Base-by-base conservation (phyloP, 495 filamentous ascomycete species). In the Pseudotulostoma volvatum region DNA sequence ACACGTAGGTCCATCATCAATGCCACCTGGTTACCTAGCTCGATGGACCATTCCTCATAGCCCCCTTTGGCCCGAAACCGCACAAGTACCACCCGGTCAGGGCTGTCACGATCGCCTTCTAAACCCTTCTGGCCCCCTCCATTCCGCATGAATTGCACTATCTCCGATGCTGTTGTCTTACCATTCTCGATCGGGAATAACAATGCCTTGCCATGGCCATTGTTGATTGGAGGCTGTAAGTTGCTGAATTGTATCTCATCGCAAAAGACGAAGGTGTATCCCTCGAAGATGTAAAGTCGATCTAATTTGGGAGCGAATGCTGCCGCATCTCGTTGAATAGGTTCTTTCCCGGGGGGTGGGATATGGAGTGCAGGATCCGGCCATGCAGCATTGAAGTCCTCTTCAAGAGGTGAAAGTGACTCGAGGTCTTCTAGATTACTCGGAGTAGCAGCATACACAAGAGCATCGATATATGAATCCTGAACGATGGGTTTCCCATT, bases 221-320 rank as follows among this genome's bases (percentile, higher is more conserved):
- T 74, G 1, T 72, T 79, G 37, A 97, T 82, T 0, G 78, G 71
- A 0, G 70, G 68, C 14, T 79, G 62, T 1, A 97, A 59, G 47
- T 70, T 82, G 1, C 87, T 74, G 51, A 77, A 87, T 48, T 96
- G 92, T n/a, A 57, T 57, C 31, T 67, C 50, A 39, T 88, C 77
- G 21, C 84, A 81, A 43, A 96, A 94, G 14, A 97, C 64, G 51
- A 96, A 94, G 0, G 77, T 87, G 41, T 83, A 90, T 14, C 81
- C 84, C 18, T 84, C 74, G 44, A 97, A 95, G 7, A 97, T 59
- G 31, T 76, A 76, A 9, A 65, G 54, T 13, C 90, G 68, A 3
- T 58, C 51, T 0, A 68, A 52, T 38, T 87, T 69, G 0, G 90
- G 87, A 7, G 66, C 64, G 51, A 92, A 88, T 9, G 73, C 61